Conservation (phyloP, 768 basidiomycete genomes). For the Tylopilus sp. region DNA sequence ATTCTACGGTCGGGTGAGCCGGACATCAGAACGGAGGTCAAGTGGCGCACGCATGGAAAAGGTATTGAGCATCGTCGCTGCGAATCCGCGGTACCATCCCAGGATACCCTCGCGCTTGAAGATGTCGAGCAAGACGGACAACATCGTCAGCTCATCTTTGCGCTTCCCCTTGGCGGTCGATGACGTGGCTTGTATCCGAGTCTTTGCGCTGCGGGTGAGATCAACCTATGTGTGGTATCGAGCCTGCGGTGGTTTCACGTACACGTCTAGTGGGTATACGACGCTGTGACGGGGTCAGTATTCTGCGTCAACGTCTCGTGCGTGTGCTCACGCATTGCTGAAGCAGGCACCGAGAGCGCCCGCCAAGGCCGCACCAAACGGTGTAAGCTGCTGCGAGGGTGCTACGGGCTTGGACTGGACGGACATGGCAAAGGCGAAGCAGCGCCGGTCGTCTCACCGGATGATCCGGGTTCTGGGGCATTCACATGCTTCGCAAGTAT, state of each 20-base stretch:
- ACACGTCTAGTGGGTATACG: slow-evolving; percentile 96
- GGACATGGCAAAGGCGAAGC: slow-evolving; percentile 29
- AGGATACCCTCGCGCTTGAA: slow-evolving; percentile 75
- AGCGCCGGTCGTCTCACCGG: neutral
- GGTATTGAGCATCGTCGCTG: slow-evolving; percentile 96
- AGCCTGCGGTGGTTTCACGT: slow-evolving; percentile 29
- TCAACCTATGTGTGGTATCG: neutral
- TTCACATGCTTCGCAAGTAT: slow-evolving; percentile 9
- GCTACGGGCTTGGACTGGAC: slow-evolving; percentile 47
- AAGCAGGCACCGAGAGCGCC: slow-evolving; percentile 94
- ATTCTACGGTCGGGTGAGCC: slow-evolving; percentile 56
- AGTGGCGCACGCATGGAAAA: slow-evolving; percentile 81
- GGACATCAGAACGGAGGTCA: neutral
- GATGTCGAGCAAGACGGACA: slow-evolving; percentile 64
- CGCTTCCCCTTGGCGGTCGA: slow-evolving; percentile 50
- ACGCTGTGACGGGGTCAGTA: slow-evolving; percentile 44
- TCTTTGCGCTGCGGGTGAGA: slow-evolving; percentile 69
- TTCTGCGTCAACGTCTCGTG: too few species aligned
- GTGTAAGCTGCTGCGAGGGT: slow-evolving; percentile 67
- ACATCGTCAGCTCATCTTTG: slow-evolving; percentile 51
- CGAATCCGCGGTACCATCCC: slow-evolving; percentile 89
- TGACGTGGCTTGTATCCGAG: slow-evolving; percentile 84
- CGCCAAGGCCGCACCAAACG: slow-evolving; percentile 85
- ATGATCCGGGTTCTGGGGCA: neutral
- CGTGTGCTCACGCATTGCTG: slow-evolving; percentile 83